Evolutionary conservation across 169 alveolate genomes (phyloP).

Genomic region (Cryptosporidium canis): DNA sequence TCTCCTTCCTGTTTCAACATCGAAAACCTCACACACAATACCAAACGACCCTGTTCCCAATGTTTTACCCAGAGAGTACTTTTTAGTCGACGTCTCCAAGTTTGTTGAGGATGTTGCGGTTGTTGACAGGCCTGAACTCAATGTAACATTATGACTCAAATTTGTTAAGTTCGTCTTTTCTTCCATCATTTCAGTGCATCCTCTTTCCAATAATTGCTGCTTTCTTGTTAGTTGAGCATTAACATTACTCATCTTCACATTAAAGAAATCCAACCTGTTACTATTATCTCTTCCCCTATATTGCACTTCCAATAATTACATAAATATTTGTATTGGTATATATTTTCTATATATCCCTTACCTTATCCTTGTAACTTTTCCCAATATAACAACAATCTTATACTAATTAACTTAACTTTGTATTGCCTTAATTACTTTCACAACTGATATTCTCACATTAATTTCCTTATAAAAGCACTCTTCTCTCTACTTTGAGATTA

Average conservation of each 20-base stretch:
- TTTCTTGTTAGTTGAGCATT: constrained; percentile 48
- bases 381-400: background rate
- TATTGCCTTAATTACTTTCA: background rate
- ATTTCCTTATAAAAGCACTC: background rate
- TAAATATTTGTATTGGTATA: background rate
- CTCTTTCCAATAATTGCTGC: constrained; percentile 27
- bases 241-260: constrained; percentile 43
- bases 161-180: constrained; percentile 16
- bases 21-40: constrained; percentile 94
- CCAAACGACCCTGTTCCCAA: constrained; percentile 99
- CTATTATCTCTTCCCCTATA: background rate
- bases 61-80: constrained; percentile 86
- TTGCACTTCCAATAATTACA: background rate
- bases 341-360: constrained; percentile 32
- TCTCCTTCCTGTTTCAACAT: constrained; percentile 92
- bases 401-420: background rate
- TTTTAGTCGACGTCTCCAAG: constrained; percentile 38
- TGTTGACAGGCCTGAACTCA: constrained; percentile 64
- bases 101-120: constrained; percentile 68
- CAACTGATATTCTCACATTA: background rate
- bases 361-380: constrained; percentile 39
- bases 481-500: background rate
- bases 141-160: constrained; percentile 45
- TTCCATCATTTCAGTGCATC: constrained; percentile 38
- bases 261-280: background rate